Evolutionary conservation across 768 basidiomycete genomes (phyloP).

Genomic region (Neoboletus magnificus): DNA sequence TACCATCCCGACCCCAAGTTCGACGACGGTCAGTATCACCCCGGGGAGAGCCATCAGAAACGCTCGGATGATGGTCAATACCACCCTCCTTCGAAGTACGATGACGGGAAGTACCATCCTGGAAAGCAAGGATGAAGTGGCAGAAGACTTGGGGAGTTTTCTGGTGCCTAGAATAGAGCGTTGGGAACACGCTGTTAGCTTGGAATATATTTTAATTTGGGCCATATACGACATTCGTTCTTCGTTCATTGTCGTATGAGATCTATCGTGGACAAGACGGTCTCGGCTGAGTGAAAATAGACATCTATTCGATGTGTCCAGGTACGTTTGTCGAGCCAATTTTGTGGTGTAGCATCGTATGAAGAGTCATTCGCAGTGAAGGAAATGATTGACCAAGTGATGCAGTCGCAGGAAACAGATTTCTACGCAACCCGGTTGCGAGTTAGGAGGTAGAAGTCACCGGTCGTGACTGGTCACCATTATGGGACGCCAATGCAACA

Average conservation of each 20-base stretch:
- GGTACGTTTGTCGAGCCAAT: too few species aligned
- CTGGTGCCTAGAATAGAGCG: not conserved
- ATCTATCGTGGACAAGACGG: not conserved
- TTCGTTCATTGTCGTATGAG: slow-evolving; percentile 1
- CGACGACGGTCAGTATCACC: not conserved
- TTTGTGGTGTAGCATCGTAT: too few species aligned
- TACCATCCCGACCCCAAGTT: slow-evolving; percentile 8
- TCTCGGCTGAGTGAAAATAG: too few species aligned
- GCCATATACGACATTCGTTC: slow-evolving; percentile 12
- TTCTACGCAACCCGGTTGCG: too few species aligned
- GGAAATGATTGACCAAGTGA: too few species aligned
- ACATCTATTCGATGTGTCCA: too few species aligned
- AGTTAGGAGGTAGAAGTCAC: too few species aligned
- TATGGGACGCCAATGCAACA: too few species aligned
- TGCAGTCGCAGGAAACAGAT: too few species aligned
- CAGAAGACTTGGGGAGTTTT: not conserved
- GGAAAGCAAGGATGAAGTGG: slow-evolving; percentile 1
- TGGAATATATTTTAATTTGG: slow-evolving; percentile 5
- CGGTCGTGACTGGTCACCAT: too few species aligned
- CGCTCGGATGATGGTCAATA: slow-evolving; percentile 11
- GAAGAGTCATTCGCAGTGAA: too few species aligned
- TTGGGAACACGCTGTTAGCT: not conserved
- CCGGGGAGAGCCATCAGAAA: not conserved
- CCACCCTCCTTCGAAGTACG: not conserved
- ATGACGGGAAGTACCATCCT: slow-evolving; percentile 6